phyloP scores from a whole-genome alignment of 441 rosid genomes.

The Viola pubescens region DNA sequence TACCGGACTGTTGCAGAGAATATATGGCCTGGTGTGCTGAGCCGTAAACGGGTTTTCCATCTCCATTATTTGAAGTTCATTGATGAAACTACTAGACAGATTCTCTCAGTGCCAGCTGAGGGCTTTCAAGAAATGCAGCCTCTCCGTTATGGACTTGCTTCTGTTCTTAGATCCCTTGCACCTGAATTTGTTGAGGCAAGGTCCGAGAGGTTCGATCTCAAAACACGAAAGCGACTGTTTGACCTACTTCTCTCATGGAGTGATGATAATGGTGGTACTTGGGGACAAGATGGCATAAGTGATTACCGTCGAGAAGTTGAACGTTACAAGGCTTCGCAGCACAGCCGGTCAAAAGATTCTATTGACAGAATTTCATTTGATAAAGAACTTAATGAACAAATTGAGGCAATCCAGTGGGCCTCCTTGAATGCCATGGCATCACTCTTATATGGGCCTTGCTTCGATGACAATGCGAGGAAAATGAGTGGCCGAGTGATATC shows the following conservation, averaged over 20 bases:
- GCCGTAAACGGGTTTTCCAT: conserved; percentile 79
- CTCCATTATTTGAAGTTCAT: conserved; percentile 91
- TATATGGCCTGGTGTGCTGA: conserved; percentile 95
- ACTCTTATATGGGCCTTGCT: conserved; percentile 92
- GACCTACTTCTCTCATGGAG: conserved; percentile 93
- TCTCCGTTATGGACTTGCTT: conserved; percentile 91
- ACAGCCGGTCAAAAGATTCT: conserved; percentile 92
- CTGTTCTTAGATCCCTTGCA: conserved; percentile 83
- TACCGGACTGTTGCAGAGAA: conserved; percentile 78
- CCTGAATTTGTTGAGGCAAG: conserved; percentile 95
- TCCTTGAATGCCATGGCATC: conserved; percentile 99
- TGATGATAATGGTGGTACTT: conserved; percentile 74
- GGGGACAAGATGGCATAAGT: conserved; percentile 89
- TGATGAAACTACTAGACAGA: conserved; percentile 78
- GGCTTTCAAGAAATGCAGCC: conserved; percentile 92
- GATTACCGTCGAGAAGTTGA: conserved; percentile 99
- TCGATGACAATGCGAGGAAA: conserved; percentile 98
- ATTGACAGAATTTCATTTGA: conserved; percentile 93
- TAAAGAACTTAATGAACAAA: conserved; percentile 86
- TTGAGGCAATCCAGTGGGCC: conserved; percentile 98
- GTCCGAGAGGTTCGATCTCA: conserved; percentile 85
- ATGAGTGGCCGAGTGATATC: conserved; percentile 95
- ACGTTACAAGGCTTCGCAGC: conserved; percentile 94
- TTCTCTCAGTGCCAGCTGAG: conserved; percentile 53
- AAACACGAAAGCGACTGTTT: conserved; percentile 84